Evolutionary conservation across 2,329 filamentous ascomycete species (phyloP).

Genomic region (Neurospora sp.): DNA sequence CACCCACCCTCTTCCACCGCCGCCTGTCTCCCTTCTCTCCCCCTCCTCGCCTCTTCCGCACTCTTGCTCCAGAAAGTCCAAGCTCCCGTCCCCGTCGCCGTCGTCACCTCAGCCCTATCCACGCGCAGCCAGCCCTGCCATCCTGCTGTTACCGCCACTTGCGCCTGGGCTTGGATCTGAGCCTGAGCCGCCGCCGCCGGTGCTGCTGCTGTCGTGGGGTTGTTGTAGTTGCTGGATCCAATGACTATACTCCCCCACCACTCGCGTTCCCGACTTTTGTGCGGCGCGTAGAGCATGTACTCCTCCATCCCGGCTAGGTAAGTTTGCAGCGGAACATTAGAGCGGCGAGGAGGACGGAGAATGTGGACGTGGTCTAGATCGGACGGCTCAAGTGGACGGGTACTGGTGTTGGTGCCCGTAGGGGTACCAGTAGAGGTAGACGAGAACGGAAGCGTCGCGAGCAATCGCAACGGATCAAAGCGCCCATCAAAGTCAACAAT

Average conservation of each 20-base stretch:
- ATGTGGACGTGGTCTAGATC: slow-evolving; percentile 43
- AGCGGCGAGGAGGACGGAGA: slow-evolving; percentile 27
- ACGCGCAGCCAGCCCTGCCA: slow-evolving; percentile 45
- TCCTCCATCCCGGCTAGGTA: slow-evolving; percentile 31
- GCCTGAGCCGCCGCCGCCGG: background rate
- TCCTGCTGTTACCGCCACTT: slow-evolving; percentile 26
- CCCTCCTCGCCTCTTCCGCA: slow-evolving; percentile 34
- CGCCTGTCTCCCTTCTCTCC: slow-evolving; percentile 28
- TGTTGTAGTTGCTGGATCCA: slow-evolving; percentile 27
- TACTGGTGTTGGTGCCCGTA: background rate
- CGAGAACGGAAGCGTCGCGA: slow-evolving; percentile 15
- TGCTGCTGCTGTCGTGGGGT: background rate
- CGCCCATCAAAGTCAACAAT: slow-evolving; percentile 45
- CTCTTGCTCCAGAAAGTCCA: slow-evolving; percentile 20
- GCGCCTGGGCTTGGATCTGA: slow-evolving; percentile 7
- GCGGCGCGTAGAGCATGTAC: slow-evolving; percentile 41
- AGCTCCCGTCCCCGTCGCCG: slow-evolving; percentile 11
- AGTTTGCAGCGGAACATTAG: slow-evolving; percentile 12
- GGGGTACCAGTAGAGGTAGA: background rate
- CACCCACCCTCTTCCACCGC: slow-evolving; percentile 35
- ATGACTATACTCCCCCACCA: slow-evolving; percentile 52
- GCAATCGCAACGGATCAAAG: slow-evolving; percentile 43
- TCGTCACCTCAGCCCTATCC: slow-evolving; percentile 30
- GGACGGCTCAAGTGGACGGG: slow-evolving; percentile 11
- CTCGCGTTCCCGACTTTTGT: slow-evolving; percentile 33